Conservation (phyloP, 768 basidiomycete genomes). For the Gymnopilus dilepis region DNA sequence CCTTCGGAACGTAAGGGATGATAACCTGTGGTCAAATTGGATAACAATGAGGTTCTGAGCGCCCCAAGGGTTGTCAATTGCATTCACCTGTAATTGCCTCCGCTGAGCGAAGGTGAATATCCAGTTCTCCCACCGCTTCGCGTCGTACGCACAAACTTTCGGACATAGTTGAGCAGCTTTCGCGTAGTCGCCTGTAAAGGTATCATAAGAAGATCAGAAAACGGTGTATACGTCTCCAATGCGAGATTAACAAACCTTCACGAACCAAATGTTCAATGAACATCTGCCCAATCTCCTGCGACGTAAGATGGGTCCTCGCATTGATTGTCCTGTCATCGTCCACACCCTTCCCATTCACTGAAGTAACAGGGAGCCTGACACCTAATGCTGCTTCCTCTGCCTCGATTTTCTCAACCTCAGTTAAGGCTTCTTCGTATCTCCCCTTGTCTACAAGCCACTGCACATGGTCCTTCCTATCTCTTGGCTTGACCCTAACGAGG, state of each 20-base stretch:
- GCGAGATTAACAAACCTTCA: constrained; percentile 55
- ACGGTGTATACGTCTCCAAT: background rate
- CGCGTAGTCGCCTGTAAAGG: constrained; percentile 51
- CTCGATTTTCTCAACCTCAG: constrained; percentile 74
- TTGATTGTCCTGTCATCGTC: constrained; percentile 13
- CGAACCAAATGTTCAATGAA: constrained; percentile 87
- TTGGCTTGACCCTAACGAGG: constrained; percentile 82
- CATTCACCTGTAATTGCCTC: constrained; percentile 79
- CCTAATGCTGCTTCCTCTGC: constrained; percentile 36
- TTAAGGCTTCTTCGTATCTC: constrained; percentile 89
- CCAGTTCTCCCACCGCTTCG: constrained; percentile 93
- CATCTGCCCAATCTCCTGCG: constrained; percentile 77
- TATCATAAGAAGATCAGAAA: background rate
- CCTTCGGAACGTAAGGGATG: constrained; percentile 88
- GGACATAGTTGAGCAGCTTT: constrained; percentile 86
- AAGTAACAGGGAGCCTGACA: constrained; percentile 14
- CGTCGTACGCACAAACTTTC: constrained; percentile 82
- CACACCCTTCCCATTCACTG: background rate
- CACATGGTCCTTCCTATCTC: constrained; percentile 91
- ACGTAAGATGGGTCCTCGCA: constrained; percentile 51
- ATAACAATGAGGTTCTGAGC: background rate
- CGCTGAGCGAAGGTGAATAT: constrained; percentile 89
- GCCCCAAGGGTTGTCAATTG: background rate
- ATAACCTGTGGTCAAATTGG: constrained; percentile 77
- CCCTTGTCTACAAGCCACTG: constrained; percentile 88